These are phyloP conservation scores for Monilinia fructigena DNA, from an alignment of 2,329 filamentous ascomycete genomes.

Conservation along the genomic window DNA sequence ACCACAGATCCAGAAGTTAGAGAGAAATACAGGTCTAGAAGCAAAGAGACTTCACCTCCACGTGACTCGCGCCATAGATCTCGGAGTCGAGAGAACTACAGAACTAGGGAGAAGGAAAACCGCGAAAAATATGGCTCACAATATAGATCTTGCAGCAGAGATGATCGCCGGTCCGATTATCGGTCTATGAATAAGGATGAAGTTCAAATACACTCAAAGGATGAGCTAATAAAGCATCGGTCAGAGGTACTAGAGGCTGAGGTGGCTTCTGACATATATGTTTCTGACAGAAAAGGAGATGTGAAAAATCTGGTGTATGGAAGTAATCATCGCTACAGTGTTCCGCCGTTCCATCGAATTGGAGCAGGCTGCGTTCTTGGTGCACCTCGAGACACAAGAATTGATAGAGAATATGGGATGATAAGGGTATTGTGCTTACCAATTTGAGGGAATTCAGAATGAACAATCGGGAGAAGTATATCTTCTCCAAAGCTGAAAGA, in stretches of 20 bases:
- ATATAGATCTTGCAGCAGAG: conserved; percentile 8
- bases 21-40: conserved; percentile 11
- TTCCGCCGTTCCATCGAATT: conserved; percentile 68
- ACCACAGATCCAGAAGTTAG: conserved; percentile 19
- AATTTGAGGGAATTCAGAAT: conserved; percentile 42
- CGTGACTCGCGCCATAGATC: conserved; percentile 14
- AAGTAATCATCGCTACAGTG: conserved; percentile 65
- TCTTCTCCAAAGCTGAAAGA: conserved; percentile 47
- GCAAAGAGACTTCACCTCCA: conserved; percentile 6
- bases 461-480: conserved; percentile 44
- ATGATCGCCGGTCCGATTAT: conserved; percentile 20
- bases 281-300: conserved; percentile 75
- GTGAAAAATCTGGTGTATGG: conserved; percentile 72
- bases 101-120: conserved; percentile 25
- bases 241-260: conserved; percentile 8
- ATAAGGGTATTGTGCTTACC: conserved; percentile 51
- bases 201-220: neutral
- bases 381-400: conserved; percentile 55
- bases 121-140: conserved; percentile 24
- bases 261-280: conserved; percentile 46
- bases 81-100: conserved; percentile 21
- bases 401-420: conserved; percentile 60
- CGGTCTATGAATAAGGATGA: neutral
- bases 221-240: conserved; percentile 18
- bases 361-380: conserved; percentile 73